Evolutionary conservation across 176 grass and related monocot species (phyloP), one percentile per base, ranked within the genome.

Genomic region (Rhynchospora tenuis): DNA sequence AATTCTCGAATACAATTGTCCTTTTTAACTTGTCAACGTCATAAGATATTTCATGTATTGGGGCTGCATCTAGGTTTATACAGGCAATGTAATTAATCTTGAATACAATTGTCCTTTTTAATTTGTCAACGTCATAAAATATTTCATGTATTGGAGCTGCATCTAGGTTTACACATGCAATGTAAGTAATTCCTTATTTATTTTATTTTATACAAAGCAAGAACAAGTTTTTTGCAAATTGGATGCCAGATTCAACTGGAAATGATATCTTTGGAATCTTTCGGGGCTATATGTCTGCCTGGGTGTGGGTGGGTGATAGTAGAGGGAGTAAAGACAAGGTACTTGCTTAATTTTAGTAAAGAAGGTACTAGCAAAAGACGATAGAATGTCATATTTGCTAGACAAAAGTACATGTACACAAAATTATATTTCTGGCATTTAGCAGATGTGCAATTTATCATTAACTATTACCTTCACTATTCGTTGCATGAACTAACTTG

Each of bases 391-490:
- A 51, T 51, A 12, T 51, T 51, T 8, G 48, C 48, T 51, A 51
- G 48, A 51, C 33, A 38, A 46, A 71, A 22, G 67, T 46, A 45
- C 62, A 65, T 46, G 19, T n/a, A 46, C 45, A 71, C 22, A 20
- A 17, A 55, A 74, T 26, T 73, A 55, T n/a, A 55, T 55, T 77
- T 24, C 45, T 15, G 51, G 22, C 22, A 28, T 75, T 54, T 54
- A 74, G 13, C 48, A 76, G 46, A 55, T 76, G 50, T 55, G 73
- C 73, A 56, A 56, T 56, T 31, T 77, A 76, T 54, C 54, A 54
- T 75, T 29, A 76, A 76, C 1, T 55, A 76, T 5, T 56, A 29
- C 24, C 27, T 54, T 56, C 26, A 56, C 73, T 77, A 19, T 31
- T 56, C 2, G 6, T 50, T 56, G 73, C 50, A 77, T 77, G 73